Evolutionary conservation across 1,139 yeast genomes (phyloP).

Genomic region (Zygoascus hellenicus): DNA sequence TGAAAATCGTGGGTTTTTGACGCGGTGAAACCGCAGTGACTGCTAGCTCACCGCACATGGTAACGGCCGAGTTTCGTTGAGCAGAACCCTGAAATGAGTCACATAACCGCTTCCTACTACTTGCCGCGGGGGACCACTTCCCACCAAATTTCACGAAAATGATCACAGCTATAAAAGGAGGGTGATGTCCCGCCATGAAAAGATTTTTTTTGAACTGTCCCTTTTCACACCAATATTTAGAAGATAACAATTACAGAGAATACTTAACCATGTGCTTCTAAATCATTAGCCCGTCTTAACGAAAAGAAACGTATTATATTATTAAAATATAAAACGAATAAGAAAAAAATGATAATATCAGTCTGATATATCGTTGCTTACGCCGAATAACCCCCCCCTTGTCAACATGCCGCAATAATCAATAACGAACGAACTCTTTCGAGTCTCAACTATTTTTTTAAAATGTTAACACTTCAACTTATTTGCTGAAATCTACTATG

Average conservation of each 20-base stretch:
- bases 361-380: background rate
- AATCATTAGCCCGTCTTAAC: conserved; percentile 8
- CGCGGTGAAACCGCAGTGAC: too few species aligned
- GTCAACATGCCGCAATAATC: conserved; percentile 1
- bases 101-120: background rate
- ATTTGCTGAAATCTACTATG: background rate
- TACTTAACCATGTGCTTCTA: conserved; percentile 9
- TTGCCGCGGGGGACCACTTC: background rate
- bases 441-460: conserved; percentile 1
- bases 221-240: conserved; percentile 7
- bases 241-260: conserved; percentile 3
- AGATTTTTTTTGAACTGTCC: conserved; percentile 9
- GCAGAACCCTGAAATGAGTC: conserved; percentile 1
- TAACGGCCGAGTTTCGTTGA: too few species aligned
- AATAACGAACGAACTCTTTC: conserved; percentile 6
- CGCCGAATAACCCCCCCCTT: too few species aligned
- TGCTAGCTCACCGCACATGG: too few species aligned
- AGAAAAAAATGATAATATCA: conserved; percentile 9
- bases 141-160: background rate
- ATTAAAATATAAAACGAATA: conserved; percentile 4
- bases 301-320: conserved; percentile 8
- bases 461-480: conserved; percentile 1
- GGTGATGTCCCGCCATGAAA: background rate
- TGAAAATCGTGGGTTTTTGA: too few species aligned
- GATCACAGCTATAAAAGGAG: conserved; percentile 3